Percentiles rank a stretch among this genome's conserved stretches.
Conservation (phyloP, 345 rosid genomes). For the Combretum micranthum region DNA sequence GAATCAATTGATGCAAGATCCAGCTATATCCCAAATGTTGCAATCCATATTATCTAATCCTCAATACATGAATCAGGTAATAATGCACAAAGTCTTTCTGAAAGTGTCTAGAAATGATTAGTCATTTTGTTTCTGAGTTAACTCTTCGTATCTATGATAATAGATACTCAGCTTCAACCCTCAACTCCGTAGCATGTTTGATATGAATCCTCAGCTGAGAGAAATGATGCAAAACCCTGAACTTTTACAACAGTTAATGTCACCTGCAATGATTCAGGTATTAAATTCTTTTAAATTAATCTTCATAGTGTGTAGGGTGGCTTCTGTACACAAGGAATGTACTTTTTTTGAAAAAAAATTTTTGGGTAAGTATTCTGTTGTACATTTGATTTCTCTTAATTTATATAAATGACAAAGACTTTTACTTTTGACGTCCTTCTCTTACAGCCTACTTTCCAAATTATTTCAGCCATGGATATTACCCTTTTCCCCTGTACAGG, state of each 20-base stretch:
- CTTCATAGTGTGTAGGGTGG: no score
- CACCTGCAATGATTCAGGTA: slow-evolving; percentile 82
- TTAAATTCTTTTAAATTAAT: no score
- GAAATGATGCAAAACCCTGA: slow-evolving; percentile 92
- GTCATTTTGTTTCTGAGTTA: neutral
- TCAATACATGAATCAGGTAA: slow-evolving; percentile 80
- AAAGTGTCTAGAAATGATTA: neutral
- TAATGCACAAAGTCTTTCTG: no score
- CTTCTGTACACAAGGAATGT: neutral
- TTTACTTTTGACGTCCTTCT: no score
- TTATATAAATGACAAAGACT: no score
- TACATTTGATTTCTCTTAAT: no score
- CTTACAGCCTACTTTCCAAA: no score
- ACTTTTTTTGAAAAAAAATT: slow-evolving; percentile 1
- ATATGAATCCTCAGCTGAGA: slow-evolving; percentile 67
- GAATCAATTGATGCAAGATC: slow-evolving; percentile 84
- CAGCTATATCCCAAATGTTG: slow-evolving; percentile 81
- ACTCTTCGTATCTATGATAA: slow-evolving; percentile 2
- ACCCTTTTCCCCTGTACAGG: no score
- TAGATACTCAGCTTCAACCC: slow-evolving; percentile 53
- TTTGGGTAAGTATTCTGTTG: neutral
- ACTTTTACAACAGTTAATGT: slow-evolving; percentile 63
- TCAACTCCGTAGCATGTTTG: slow-evolving; percentile 49
- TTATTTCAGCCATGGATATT: no score
- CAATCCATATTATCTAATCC: slow-evolving; percentile 70